phyloP scores from a whole-genome alignment of 2,329 filamentous ascomycete genomes.

The Microsporum audouinii region DNA sequence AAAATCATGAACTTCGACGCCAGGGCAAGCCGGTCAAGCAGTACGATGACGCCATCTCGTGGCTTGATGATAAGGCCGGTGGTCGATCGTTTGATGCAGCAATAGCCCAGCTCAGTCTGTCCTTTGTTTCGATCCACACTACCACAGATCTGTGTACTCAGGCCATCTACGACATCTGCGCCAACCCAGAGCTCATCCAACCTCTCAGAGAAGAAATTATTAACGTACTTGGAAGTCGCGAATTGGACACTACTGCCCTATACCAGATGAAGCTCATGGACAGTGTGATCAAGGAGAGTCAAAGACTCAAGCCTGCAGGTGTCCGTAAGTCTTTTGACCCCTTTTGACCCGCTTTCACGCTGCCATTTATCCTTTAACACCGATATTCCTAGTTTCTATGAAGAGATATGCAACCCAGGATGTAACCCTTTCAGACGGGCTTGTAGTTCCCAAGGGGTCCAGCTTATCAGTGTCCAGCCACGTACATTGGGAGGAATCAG shows the following conservation, averaged over 20 bases:
- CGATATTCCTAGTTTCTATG: constrained; percentile 6
- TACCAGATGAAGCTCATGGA: constrained; percentile 34
- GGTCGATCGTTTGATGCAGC: constrained; percentile 16
- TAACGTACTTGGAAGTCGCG: constrained; percentile 13
- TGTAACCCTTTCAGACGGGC: constrained; percentile 14
- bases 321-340: constrained; percentile 10
- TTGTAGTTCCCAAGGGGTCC: constrained; percentile 13
- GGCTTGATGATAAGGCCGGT: constrained; percentile 19
- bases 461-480: constrained; percentile 10
- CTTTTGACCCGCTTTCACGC: not conserved
- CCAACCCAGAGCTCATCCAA: constrained; percentile 6
- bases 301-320: constrained; percentile 23
- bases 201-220: constrained; percentile 18
- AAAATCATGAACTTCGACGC: constrained; percentile 2
- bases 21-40: constrained; percentile 8
- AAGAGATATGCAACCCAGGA: constrained; percentile 9
- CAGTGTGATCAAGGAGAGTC: constrained; percentile 33
- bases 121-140: constrained; percentile 18
- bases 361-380: not conserved
- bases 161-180: constrained; percentile 16
- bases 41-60: constrained; percentile 18
- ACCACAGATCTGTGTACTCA: constrained; percentile 19
- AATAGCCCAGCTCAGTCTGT: constrained; percentile 15
- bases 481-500: constrained; percentile 9
- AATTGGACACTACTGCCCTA: constrained; percentile 28